Evolutionary conservation across 345 rosid genomes (phyloP), one percentile per base, ranked within the genome.

Genomic region (Eucalyptus melliodora): DNA sequence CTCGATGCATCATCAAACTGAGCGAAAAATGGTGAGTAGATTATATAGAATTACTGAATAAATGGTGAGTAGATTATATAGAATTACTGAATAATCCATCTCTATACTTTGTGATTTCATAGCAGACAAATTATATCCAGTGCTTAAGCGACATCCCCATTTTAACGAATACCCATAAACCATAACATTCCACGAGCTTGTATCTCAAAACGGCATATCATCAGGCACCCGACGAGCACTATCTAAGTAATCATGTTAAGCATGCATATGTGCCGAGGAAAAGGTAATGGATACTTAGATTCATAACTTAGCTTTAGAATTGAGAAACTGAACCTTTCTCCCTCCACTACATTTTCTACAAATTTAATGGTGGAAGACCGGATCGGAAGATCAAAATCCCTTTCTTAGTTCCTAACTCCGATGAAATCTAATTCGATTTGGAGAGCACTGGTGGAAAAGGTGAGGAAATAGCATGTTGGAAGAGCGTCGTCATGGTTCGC

Each of bases 211-310:
- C 14, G 3, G 6, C 14, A 56, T 56, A 56, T 56, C 62, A 56
- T 24, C 6, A 24, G 0, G 0, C 62, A 56, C 62, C 12, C 4
- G 3, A 24, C 13, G 0, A 56, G 62, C 4, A 0, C 62, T 56
- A 56, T 5, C 62, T 7, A 56, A 56, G 30, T 60, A 26, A 26
- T 60, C 31, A 60, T 60, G 67, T 26, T 26, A 60, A 26, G n/a
- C 7, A 26, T 0, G 26, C 31, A 11, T 60, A 13, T 3, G 8
- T 26, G 0, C 8, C 2, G 0, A 60, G 31, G 0, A 60, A 60
- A 60, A 11, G 14, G 27, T 6, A 56, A 56, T 2, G 4, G 16
- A 60, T 60, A 11, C n/a, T 3, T 6, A 6, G 8, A 26, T 60
- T 60, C 15, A 60, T 6, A 60, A 60, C 16, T 60, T 0, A 5